These are phyloP conservation scores for Arachnomyces sp. DNA, from an alignment of 2,329 filamentous ascomycete species.

Conservation along the genomic window DNA sequence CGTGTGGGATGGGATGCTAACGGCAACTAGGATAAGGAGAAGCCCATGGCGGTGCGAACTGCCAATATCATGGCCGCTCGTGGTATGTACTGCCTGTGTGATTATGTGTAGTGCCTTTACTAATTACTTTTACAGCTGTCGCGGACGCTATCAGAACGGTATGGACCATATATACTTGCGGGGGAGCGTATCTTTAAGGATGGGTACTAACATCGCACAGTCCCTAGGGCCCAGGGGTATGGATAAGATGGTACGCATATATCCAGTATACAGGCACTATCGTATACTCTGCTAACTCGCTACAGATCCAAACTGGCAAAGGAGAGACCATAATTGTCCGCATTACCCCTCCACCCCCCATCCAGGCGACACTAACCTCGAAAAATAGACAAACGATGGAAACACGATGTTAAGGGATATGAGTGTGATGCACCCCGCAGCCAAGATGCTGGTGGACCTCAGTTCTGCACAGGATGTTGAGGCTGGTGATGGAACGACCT, in stretches of 20 bases:
- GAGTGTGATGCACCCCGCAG: constrained; percentile 98
- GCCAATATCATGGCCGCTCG: constrained; percentile 95
- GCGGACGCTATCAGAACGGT: constrained; percentile 92
- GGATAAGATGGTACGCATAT: constrained; percentile 74
- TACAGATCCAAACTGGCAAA: constrained; percentile 78
- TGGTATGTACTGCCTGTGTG: constrained; percentile 49
- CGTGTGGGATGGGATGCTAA: constrained; percentile 28
- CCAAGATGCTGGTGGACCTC: constrained; percentile 97
- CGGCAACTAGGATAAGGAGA: constrained; percentile 68
- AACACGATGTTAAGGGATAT: constrained; percentile 99
- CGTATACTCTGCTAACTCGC: background rate
- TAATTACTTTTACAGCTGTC: constrained; percentile 57
- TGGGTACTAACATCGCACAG: constrained; percentile 35
- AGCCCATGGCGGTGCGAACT: constrained; percentile 92
- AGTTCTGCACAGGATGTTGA: constrained; percentile 97
- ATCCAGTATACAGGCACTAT: background rate
- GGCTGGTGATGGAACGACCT: constrained; percentile 95
- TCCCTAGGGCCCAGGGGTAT: constrained; percentile 93
- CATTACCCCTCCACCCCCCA: constrained; percentile 5
- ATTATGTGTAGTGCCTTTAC: constrained; percentile 10
- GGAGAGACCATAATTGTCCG: constrained; percentile 85
- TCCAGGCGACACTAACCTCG: constrained; percentile 3
- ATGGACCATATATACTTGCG: constrained; percentile 21
- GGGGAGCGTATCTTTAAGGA: constrained; percentile 17
- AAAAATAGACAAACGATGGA: constrained; percentile 75